These are phyloP conservation scores for Hypoxylon sp. DNA, from an alignment of 2,329 filamentous ascomycete species.

Conservation along the genomic window DNA sequence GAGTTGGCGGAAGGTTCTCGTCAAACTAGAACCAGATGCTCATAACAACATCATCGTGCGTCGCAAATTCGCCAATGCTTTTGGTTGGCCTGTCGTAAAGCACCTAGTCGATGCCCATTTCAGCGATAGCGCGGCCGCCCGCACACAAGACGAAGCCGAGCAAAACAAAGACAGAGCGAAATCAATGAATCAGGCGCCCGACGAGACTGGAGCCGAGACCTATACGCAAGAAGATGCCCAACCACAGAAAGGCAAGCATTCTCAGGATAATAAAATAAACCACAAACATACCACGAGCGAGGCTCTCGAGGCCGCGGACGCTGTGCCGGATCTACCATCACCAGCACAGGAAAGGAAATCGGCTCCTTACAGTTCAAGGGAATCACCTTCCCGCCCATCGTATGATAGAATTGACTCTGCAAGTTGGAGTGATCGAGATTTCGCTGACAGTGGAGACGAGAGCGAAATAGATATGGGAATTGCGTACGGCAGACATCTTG, in stretches of 20 bases:
- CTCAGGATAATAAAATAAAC: constrained; percentile 6
- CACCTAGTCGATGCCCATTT: constrained; percentile 97
- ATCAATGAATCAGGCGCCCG: constrained; percentile 68
- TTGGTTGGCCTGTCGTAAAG: constrained; percentile 97
- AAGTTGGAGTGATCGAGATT: constrained; percentile 77
- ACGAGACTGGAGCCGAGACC: constrained; percentile 76
- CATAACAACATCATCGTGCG: constrained; percentile 99
- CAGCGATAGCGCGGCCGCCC: constrained; percentile 77
- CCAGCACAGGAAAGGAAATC: constrained; percentile 44
- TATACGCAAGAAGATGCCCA: constrained; percentile 58
- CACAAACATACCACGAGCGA: constrained; percentile 52
- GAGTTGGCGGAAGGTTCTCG: constrained; percentile 96
- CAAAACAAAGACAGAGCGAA: constrained; percentile 78
- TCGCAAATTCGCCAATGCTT: constrained; percentile 96
- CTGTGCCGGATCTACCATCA: constrained; percentile 63
- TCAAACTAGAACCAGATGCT: constrained; percentile 94
- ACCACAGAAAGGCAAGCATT: constrained; percentile 21
- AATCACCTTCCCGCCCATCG: constrained; percentile 49
- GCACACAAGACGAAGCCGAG: constrained; percentile 77
- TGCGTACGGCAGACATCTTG: constrained; percentile 42
- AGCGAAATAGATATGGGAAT: constrained; percentile 58
- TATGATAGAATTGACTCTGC: constrained; percentile 66
- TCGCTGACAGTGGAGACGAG: constrained; percentile 68
- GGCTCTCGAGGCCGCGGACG: constrained; percentile 61
- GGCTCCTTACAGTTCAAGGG: constrained; percentile 45